Evolutionary conservation across 1,284 basidiomycete species (phyloP).

Genomic region (Cutaneotrichosporon curvatum): DNA sequence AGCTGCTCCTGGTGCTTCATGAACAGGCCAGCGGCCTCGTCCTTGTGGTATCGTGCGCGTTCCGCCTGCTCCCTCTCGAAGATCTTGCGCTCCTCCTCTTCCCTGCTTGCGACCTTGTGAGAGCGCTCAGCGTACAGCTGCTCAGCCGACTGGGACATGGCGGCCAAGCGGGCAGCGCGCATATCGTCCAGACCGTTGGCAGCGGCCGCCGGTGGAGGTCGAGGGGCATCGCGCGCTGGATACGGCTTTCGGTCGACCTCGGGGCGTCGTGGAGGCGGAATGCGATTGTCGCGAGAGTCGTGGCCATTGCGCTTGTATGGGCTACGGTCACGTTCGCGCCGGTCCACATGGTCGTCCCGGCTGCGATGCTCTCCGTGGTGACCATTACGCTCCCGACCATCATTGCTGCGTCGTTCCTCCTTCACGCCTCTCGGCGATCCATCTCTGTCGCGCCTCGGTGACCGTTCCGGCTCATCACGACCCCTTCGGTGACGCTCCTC

Average conservation of each 20-base stretch:
- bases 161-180: constrained; percentile 72
- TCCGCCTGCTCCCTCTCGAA: constrained; percentile 31
- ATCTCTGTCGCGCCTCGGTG: not conserved
- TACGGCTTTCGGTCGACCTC: constrained; percentile 17
- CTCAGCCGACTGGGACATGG: constrained; percentile 70
- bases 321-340: not conserved
- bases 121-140: constrained; percentile 47
- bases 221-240: not conserved
- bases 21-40: constrained; percentile 39
- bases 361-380: not conserved
- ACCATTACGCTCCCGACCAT: not conserved
- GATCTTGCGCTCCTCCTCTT: constrained; percentile 29
- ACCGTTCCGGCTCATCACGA: no score
- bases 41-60: constrained; percentile 35
- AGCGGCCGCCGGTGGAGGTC: not conserved
- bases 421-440: no score
- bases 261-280: constrained; percentile 19
- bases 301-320: constrained; percentile 20
- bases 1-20: constrained; percentile 38
- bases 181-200: constrained; percentile 49
- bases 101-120: constrained; percentile 29
- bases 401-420: no score
- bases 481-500: constrained; percentile 21
- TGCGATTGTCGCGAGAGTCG: constrained; percentile 14
- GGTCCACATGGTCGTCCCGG: not conserved